Evolutionary conservation across 1,284 basidiomycete species (phyloP).

Genomic region (Trametes polyzona): DNA sequence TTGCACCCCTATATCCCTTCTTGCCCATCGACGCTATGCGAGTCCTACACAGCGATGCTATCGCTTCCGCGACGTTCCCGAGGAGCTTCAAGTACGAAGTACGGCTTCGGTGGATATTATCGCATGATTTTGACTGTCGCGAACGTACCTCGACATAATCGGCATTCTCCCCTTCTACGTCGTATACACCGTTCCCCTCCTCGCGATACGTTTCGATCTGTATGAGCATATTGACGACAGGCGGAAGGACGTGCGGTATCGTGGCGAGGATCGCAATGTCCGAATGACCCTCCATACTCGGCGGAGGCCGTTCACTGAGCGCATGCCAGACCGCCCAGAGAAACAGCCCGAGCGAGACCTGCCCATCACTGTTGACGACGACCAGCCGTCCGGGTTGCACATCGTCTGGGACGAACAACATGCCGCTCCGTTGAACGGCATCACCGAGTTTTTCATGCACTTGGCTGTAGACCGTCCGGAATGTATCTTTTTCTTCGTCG

Average conservation of each 20-base stretch:
- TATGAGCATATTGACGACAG: not conserved
- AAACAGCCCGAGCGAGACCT: constrained; percentile 37
- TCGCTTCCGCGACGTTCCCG: not conserved
- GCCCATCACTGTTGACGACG: constrained; percentile 37
- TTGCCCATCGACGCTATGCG: constrained; percentile 17
- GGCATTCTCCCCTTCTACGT: not conserved
- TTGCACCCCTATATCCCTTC: constrained; percentile 30
- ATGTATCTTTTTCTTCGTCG: not conserved
- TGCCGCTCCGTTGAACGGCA: constrained; percentile 6
- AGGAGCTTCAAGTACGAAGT: constrained; percentile 1
- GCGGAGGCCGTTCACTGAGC: constrained; percentile 5
- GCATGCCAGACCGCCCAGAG: constrained; percentile 31
- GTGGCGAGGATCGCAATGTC: not conserved
- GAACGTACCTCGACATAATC: not conserved
- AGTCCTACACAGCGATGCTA: constrained; percentile 11
- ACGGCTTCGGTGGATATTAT: not conserved
- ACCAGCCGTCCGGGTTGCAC: not conserved
- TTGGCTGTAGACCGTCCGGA: not conserved
- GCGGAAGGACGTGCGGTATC: not conserved
- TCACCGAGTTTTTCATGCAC: not conserved
- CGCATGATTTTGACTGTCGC: not conserved
- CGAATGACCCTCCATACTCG: not conserved
- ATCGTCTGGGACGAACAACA: constrained; percentile 17
- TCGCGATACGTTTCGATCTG: not conserved
- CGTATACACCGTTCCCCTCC: not conserved